Evolutionary conservation across 2,329 filamentous ascomycete genomes (phyloP).

Genomic region (Sarocladiaceae sp.): DNA sequence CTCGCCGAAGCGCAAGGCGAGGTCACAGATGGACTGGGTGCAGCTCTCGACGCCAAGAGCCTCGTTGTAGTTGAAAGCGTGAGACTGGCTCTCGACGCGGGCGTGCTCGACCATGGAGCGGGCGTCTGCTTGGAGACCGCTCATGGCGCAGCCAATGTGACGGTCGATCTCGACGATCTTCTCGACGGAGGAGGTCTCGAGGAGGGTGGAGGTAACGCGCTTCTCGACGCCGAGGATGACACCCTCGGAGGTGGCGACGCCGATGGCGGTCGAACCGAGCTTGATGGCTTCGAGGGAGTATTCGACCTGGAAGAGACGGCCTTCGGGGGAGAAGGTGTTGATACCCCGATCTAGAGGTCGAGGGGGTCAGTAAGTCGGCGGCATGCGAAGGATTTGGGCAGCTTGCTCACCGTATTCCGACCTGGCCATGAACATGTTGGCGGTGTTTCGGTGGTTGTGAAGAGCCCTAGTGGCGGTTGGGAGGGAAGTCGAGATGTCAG

Average conservation of each 20-base stretch:
- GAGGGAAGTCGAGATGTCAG: neutral
- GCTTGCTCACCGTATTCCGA: slow-evolving; percentile 89
- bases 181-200: slow-evolving; percentile 96
- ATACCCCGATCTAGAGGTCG: slow-evolving; percentile 92
- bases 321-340: slow-evolving; percentile 99
- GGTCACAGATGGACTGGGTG: slow-evolving; percentile 96
- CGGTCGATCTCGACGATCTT: slow-evolving; percentile 99
- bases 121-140: slow-evolving; percentile 92
- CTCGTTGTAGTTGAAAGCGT: slow-evolving; percentile 98
- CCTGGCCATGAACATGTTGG: slow-evolving; percentile 98
- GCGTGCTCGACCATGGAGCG: slow-evolving; percentile 98
- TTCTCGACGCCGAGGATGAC: slow-evolving; percentile 98
- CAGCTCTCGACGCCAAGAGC: slow-evolving; percentile 91
- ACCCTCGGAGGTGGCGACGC: slow-evolving; percentile 89
- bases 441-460: slow-evolving; percentile 23
- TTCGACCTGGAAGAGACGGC: slow-evolving; percentile 99
- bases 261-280: slow-evolving; percentile 96
- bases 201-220: slow-evolving; percentile 93
- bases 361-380: no score
- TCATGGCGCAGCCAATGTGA: slow-evolving; percentile 99
- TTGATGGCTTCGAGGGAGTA: slow-evolving; percentile 99
- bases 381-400: no score
- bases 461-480: neutral
- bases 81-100: slow-evolving; percentile 93
- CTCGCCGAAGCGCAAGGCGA: slow-evolving; percentile 93